phyloP scores from a whole-genome alignment of 2,329 filamentous ascomycete species.

The Colletotrichum neosansevieriae region DNA sequence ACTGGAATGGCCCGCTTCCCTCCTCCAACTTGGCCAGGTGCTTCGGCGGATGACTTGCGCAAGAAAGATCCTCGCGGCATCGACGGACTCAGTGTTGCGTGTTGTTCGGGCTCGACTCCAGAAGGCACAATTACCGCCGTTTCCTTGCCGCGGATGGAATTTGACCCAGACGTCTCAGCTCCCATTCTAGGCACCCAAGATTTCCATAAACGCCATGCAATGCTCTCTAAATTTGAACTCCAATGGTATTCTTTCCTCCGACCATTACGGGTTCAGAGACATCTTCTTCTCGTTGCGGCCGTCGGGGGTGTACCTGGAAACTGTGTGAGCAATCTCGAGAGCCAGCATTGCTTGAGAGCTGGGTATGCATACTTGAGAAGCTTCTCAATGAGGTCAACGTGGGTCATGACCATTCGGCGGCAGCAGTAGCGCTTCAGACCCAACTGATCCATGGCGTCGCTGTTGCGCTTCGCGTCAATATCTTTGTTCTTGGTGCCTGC shows the following conservation, averaged over 20 bases:
- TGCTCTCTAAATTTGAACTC: conserved; percentile 35
- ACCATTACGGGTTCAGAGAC: conserved; percentile 49
- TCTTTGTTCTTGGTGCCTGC: not conserved
- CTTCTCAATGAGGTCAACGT: conserved; percentile 99
- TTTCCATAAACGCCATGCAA: conserved; percentile 43
- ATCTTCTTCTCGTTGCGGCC: conserved; percentile 74
- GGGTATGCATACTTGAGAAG: conserved; percentile 79
- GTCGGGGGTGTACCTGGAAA: conserved; percentile 69
- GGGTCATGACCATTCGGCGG: conserved; percentile 99
- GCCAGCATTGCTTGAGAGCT: not conserved
- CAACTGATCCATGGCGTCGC: conserved; percentile 95
- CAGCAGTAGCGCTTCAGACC: conserved; percentile 98
- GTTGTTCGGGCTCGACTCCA: not conserved
- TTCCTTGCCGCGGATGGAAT: not conserved
- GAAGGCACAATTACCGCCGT: not conserved
- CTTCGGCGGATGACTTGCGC: not conserved
- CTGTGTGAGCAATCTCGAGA: conserved; percentile 40
- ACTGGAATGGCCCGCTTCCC: no score
- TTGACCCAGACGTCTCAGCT: not conserved
- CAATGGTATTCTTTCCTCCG: conserved; percentile 37
- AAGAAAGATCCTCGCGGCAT: not conserved
- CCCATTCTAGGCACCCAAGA: not conserved
- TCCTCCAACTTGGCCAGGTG: no score
- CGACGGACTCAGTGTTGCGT: not conserved
- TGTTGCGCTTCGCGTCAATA: conserved; percentile 52